phyloP scores from a whole-genome alignment of 345 rosid genomes.

The Citrus inodora region DNA sequence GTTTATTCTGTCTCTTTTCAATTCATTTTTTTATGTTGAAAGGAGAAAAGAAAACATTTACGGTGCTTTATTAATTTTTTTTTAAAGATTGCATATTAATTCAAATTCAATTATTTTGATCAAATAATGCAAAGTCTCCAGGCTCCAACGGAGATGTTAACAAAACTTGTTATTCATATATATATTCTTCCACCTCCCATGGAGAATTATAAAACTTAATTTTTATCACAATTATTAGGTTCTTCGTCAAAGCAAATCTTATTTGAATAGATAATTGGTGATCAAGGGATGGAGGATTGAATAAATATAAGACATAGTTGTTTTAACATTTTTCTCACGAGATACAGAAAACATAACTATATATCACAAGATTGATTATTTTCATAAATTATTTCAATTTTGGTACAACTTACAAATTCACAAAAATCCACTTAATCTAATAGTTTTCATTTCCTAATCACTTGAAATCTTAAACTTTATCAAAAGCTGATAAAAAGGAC shows the following conservation, averaged over 20 bases:
- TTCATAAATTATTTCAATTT: neutral
- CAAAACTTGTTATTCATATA: no score
- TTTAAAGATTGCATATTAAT: neutral
- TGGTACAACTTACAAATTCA: neutral
- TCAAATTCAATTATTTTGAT: neutral
- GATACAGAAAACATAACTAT: neutral
- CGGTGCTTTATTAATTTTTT: neutral
- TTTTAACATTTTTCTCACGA: neutral
- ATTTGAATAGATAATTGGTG: neutral
- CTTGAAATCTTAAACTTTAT: neutral
- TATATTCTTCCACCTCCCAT: no score
- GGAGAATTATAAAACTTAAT: neutral
- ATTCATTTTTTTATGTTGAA: neutral
- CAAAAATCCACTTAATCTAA: neutral
- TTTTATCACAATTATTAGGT: no score
- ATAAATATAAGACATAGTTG: no score
- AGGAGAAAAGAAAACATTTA: no score
- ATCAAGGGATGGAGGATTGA: neutral
- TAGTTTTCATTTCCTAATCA: neutral
- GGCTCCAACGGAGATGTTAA: neutral
- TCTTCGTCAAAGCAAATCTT: neutral
- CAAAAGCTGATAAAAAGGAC: neutral
- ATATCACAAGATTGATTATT: neutral
- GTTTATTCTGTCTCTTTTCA: neutral
- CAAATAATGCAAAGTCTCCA: neutral